phyloP scores from a whole-genome alignment of 2,329 filamentous ascomycete species.

The Neofusicoccum sp. region DNA sequence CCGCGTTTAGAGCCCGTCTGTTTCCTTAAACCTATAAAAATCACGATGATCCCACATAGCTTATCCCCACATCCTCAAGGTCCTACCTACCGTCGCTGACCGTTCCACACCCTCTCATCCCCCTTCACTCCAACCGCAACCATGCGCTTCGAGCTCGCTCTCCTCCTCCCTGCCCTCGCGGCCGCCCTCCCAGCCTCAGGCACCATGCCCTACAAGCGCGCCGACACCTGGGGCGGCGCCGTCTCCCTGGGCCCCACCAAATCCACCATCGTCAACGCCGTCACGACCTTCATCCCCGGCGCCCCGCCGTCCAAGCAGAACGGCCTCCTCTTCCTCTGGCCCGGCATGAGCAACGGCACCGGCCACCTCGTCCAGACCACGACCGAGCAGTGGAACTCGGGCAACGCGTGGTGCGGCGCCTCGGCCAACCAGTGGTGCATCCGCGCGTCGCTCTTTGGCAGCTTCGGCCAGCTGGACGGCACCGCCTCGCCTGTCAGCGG shows the following conservation, averaged over 20 bases:
- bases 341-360: slow-evolving; percentile 51
- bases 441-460: slow-evolving; percentile 45
- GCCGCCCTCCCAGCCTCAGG: slow-evolving; percentile 3
- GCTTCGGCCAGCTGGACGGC: slow-evolving; percentile 45
- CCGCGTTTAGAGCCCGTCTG: not conserved
- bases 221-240: slow-evolving; percentile 42
- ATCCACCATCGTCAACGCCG: slow-evolving; percentile 43
- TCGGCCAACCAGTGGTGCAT: slow-evolving; percentile 45
- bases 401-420: slow-evolving; percentile 47
- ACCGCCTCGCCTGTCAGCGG: slow-evolving; percentile 26
- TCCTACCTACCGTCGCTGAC: not conserved
- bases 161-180: slow-evolving; percentile 8
- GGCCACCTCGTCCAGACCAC: slow-evolving; percentile 48
- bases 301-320: slow-evolving; percentile 41
- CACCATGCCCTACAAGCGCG: slow-evolving; percentile 14
- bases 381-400: slow-evolving; percentile 43
- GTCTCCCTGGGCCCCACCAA: slow-evolving; percentile 42
- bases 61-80: not conserved
- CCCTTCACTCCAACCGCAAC: not conserved
- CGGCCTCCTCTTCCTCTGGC: slow-evolving; percentile 48
- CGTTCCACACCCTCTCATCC: not conserved
- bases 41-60: not conserved
- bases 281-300: slow-evolving; percentile 47
- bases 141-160: slow-evolving; percentile 3
- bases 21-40: not conserved